Evolutionary conservation across 164 flowering plant genomes (phyloP), one percentile per base, ranked within the genome.

Genomic region (Chloranthus sessilifolius): DNA sequence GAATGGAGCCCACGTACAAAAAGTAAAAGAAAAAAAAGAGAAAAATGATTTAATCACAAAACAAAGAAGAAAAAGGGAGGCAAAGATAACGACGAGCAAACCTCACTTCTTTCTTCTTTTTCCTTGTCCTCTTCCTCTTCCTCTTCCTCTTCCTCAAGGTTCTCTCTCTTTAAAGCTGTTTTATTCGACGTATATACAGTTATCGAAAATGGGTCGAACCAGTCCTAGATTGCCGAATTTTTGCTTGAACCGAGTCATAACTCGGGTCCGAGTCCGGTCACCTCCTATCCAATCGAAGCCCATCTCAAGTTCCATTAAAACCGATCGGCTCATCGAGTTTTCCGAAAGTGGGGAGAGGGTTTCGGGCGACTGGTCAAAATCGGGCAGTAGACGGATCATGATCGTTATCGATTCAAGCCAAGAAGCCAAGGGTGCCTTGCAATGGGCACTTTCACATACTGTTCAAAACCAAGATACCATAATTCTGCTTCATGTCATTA

Each of bases 371-470:
- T 43, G 41, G 16, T 47, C 12, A 47, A 58, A 58, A 38, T 37
- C 64, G 2, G 52, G 51, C n/a, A n/a, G 90, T 7, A 68, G 83
- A 71, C 81, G 58, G 51, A 69, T 90, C 42, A 78, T 87, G 95
- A 69, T 90, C 20, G 94, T 90, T 34, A 80, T 84, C 20, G 95
- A 90, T 66, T 74, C 87, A 0, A 79, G 79, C 41, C 7, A 44
- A 20, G 88, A 84, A 58, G 85, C 91, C 3, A 81, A 81, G 66
- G 69, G 67, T 50, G 95, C 97, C 15, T 15, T 87, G 6, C 88
- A 77, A 31, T 90, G 97, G 97, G 82, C 95, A 1, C 74, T 90
- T 17, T 59, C 88, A 19, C 94, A 87, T 44, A 68, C 88, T 16
- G 82, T 82, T 30, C 94, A 84, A 51, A 69, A 37, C 53, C 81